Evolutionary conservation across 768 basidiomycete species (phyloP), one percentile per base, ranked within the genome.

Genomic region (Tephrocybe rancida): DNA sequence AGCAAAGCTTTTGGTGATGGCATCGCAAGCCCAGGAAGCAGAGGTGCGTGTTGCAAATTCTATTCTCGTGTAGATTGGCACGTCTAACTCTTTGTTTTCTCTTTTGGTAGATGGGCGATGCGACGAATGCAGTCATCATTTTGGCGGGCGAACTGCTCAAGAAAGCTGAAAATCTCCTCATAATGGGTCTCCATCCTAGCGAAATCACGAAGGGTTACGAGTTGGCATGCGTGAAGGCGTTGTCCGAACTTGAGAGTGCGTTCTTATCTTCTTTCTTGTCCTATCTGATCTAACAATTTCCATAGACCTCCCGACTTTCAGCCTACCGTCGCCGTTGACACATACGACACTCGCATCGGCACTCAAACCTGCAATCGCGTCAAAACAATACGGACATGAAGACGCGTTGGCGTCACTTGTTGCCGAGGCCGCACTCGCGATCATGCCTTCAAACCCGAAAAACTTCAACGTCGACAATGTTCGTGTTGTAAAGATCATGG

Each of bases 401-500:
- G 90, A 93, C 50, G 76, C 79, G 37, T 81, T 98, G 0, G 79
- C 95, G 1, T 69, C 77, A 1, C 82, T 98, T 8, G 95, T 98
- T 4, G 90, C 96, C 8, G 95, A 98, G 64, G 97, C 97, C 1
- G 91, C 94, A 0, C 73, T 98, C 22, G 82, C 87, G 2, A 88
- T 98, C 61, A 97, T 98, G 95, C 92, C 94, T 3, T 67, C 78
- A 1, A 92, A 91, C 67, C 84, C 85, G 7, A 88, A 88, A 66
- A 87, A 92, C 70, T 99, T 98, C 83, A 98, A 97, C 71, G 95
- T 98, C 25, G 97, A 99, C 71, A 95, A 95, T 62, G 92, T 99
- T 0, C 86, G 97, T 9, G 96, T 99, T 22, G 97, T 99, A 64
- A 99, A 98, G 75, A 98, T 99, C 57, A 88, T 99, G 85, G 97